phyloP scores from a whole-genome alignment of 2,329 filamentous ascomycete genomes.

The Pseudocercospora crystallina region DNA sequence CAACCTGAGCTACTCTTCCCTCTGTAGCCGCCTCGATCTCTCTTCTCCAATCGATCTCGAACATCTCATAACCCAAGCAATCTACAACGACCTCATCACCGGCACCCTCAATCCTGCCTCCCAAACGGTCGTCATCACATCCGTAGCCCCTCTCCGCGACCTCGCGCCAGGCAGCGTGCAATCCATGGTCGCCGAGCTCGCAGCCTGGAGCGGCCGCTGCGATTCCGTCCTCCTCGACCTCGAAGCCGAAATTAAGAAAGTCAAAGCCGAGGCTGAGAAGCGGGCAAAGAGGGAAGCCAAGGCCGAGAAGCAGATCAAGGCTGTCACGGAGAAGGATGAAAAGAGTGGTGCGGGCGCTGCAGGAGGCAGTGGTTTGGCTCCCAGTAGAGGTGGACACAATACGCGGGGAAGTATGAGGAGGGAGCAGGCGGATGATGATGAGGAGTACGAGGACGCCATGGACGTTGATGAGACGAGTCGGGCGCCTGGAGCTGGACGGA shows the following conservation, averaged over 20 bases:
- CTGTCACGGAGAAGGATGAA: conserved; percentile 27
- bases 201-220: conserved; percentile 78
- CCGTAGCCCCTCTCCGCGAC: conserved; percentile 83
- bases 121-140: conserved; percentile 72
- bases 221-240: conserved; percentile 70
- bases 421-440: conserved; percentile 27
- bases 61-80: conserved; percentile 78
- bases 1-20: conserved; percentile 68
- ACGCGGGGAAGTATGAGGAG: conserved; percentile 18
- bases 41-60: conserved; percentile 70
- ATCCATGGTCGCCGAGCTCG: conserved; percentile 65
- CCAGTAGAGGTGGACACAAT: conserved; percentile 11
- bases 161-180: conserved; percentile 72
- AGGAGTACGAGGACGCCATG: conserved; percentile 36
- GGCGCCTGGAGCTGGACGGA: conserved; percentile 11
- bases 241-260: conserved; percentile 68
- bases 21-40: conserved; percentile 68
- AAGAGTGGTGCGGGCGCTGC: conserved; percentile 17
- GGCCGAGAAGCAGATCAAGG: conserved; percentile 41
- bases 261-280: conserved; percentile 53
- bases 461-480: conserved; percentile 31
- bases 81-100: conserved; percentile 79
- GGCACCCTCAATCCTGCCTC: conserved; percentile 80
- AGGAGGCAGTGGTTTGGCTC: conserved; percentile 4
- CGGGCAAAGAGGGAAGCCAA: conserved; percentile 44